These are phyloP conservation scores for Ceratobasidium sp. DNA, from an alignment of 1,284 basidiomycete species.

Conservation along the genomic window DNA sequence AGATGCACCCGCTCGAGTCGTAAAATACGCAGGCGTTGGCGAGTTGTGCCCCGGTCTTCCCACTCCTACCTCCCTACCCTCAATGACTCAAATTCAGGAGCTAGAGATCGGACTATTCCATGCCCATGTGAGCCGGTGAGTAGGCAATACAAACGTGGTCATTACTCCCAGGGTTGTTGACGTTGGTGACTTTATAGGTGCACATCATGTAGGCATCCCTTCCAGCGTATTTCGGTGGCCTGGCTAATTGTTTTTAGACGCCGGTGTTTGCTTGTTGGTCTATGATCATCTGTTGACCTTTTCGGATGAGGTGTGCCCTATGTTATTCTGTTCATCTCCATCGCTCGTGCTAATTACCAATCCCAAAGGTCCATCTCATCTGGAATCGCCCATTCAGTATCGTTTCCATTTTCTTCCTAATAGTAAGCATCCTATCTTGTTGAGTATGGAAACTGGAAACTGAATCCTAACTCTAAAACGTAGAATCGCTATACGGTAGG, in stretches of 20 bases:
- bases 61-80: neutral
- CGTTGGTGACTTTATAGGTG: neutral
- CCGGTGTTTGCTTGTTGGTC: slow-evolving; percentile 7
- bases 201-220: slow-evolving; percentile 27
- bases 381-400: slow-evolving; percentile 6
- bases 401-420: slow-evolving; percentile 17
- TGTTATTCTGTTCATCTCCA: neutral
- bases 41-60: neutral
- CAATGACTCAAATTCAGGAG: neutral
- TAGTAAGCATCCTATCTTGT: neutral
- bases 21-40: neutral
- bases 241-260: neutral
- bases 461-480: neutral
- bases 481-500: slow-evolving; percentile 28
- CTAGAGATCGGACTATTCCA: slow-evolving; percentile 21
- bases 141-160: neutral
- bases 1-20: too few species aligned
- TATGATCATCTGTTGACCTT: slow-evolving; percentile 29
- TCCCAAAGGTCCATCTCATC: slow-evolving; percentile 3
- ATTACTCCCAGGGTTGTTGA: neutral
- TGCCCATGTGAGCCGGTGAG: slow-evolving; percentile 22
- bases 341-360: neutral
- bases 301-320: slow-evolving; percentile 23
- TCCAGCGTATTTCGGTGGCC: neutral
- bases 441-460: neutral